Evolutionary conservation across 495 filamentous ascomycete genomes (phyloP).

Genomic region (Alectoria sarmentosa): DNA sequence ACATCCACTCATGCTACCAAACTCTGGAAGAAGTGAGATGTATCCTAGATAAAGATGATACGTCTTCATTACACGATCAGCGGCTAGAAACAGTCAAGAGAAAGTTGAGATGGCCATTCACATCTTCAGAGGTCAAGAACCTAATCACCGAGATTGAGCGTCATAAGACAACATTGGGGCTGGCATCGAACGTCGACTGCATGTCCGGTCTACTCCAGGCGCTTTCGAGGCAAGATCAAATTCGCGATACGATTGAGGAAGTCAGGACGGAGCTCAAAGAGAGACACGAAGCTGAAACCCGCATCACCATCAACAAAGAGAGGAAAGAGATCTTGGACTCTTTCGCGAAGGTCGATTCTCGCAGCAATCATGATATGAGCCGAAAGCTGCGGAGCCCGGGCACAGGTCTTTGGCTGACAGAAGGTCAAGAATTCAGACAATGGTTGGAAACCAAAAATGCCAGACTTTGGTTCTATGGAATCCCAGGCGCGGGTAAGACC

Average conservation of each 20-base stretch:
- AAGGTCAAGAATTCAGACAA: constrained; percentile 26
- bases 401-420: constrained; percentile 35
- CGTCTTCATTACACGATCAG: neutral
- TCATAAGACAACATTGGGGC: constrained; percentile 29
- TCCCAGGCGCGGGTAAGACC: constrained; percentile 39
- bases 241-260: constrained; percentile 13
- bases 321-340: constrained; percentile 28
- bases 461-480: constrained; percentile 36
- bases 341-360: constrained; percentile 27
- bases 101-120: constrained; percentile 26
- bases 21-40: constrained; percentile 21
- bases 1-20: constrained; percentile 23
- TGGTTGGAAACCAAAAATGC: constrained; percentile 26
- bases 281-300: constrained; percentile 23
- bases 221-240: constrained; percentile 17
- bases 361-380: constrained; percentile 27
- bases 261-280: constrained; percentile 11
- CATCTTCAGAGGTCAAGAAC: constrained; percentile 23
- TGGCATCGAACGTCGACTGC: constrained; percentile 31
- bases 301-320: constrained; percentile 24
- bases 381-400: constrained; percentile 30
- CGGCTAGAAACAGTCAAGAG: neutral
- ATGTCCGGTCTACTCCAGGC: constrained; percentile 25
- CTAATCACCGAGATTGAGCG: constrained; percentile 27
- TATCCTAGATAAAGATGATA: constrained; percentile 14